These are phyloP conservation scores for Verticillium tricorpus DNA, from an alignment of 2,329 filamentous ascomycete species.

Conservation along the genomic window DNA sequence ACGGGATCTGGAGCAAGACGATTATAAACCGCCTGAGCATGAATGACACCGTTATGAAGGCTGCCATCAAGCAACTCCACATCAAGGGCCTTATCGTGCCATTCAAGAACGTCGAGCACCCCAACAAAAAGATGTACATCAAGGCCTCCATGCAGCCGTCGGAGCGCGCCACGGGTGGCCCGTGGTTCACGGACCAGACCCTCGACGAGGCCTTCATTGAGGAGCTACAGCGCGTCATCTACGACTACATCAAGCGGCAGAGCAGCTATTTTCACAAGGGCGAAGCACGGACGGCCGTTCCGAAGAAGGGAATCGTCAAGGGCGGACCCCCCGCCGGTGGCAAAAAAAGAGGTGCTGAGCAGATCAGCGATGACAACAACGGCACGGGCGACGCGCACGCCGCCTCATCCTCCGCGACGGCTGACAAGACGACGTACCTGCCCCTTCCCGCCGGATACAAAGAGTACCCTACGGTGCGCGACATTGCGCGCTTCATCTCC, in stretches of 20 bases:
- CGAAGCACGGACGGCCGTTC: constrained; percentile 35
- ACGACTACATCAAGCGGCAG: constrained; percentile 65
- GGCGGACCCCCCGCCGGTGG: constrained; percentile 38
- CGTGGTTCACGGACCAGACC: constrained; percentile 90
- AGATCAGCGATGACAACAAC: constrained; percentile 31
- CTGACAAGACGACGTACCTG: constrained; percentile 36
- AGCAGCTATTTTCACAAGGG: constrained; percentile 60
- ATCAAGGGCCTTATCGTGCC: constrained; percentile 76
- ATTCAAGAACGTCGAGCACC: constrained; percentile 88
- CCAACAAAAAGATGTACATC: constrained; percentile 94
- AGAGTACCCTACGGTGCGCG: constrained; percentile 74
- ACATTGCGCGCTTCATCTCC: constrained; percentile 73
- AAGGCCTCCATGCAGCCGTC: constrained; percentile 77
- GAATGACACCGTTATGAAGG: constrained; percentile 77
- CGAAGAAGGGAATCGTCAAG: constrained; percentile 53
- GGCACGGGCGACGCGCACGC: constrained; percentile 16
- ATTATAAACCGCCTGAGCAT: constrained; percentile 77
- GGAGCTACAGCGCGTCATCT: constrained; percentile 67
- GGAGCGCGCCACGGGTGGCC: constrained; percentile 86
- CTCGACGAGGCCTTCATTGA: constrained; percentile 87
- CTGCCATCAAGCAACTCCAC: constrained; percentile 79
- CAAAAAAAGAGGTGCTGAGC: constrained; percentile 48
- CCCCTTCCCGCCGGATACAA: constrained; percentile 63
- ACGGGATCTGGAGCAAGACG: constrained; percentile 87
- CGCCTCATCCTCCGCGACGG: constrained; percentile 21